A percentile compares a stretch with the other conserved stretches of the same genome.
Evolutionary conservation across 495 filamentous ascomycete species (phyloP).

Genomic region (Lasiosphaeria hispida): DNA sequence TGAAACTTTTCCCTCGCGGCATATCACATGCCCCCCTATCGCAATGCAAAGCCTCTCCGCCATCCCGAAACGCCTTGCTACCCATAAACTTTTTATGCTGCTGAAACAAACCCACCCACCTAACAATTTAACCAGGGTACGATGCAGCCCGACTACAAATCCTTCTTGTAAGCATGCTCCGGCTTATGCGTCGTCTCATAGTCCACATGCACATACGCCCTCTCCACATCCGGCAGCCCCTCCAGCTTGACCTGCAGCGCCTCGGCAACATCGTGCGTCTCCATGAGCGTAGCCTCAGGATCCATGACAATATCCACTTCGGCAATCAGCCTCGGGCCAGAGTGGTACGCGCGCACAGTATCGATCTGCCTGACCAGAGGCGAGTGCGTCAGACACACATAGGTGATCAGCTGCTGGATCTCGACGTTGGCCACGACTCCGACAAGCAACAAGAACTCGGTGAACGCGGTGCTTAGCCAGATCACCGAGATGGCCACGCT

Average conservation of each 20-base stretch:
- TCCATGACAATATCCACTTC: slow-evolving; percentile 92
- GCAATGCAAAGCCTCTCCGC: too few relatives aligned
- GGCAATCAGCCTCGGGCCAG: slow-evolving; percentile 83
- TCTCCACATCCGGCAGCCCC: slow-evolving; percentile 85
- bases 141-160: slow-evolving; percentile 33
- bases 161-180: slow-evolving; percentile 58
- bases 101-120: not conserved
- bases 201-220: slow-evolving; percentile 96
- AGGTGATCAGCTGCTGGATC: slow-evolving; percentile 91
- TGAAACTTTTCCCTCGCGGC: too few relatives aligned
- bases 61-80: not conserved
- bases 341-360: slow-evolving; percentile 90
- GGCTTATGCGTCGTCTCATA: slow-evolving; percentile 97
- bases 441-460: slow-evolving; percentile 86
- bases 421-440: slow-evolving; percentile 82
- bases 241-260: slow-evolving; percentile 93
- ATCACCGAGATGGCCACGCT: slow-evolving; percentile 71
- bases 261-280: slow-evolving; percentile 92
- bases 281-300: slow-evolving; percentile 60
- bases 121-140: not conserved
- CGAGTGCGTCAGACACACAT: slow-evolving; percentile 93
- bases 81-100: not conserved
- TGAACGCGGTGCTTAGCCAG: slow-evolving; percentile 83
- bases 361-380: slow-evolving; percentile 78
- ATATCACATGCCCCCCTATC: too few relatives aligned